phyloP scores from a whole-genome alignment of 1,284 basidiomycete genomes.

The Hemileia vastatrix region DNA sequence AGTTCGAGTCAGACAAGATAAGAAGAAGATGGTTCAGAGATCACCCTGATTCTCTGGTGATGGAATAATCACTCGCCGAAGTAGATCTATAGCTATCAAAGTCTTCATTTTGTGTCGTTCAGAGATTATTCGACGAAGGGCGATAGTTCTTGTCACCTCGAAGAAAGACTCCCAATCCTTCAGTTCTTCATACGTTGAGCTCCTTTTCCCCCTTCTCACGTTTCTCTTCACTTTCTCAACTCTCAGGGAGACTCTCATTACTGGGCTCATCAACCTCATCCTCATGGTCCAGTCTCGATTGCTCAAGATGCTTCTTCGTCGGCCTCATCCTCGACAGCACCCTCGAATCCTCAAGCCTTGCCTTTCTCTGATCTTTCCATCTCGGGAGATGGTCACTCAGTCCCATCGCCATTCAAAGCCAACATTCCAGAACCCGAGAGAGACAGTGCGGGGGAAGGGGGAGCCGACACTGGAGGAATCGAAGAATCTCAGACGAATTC shows the following conservation, averaged over 20 bases:
- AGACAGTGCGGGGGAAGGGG: background rate
- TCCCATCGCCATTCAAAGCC: background rate
- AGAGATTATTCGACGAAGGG: no score
- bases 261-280: conserved; percentile 6
- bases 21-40: no score
- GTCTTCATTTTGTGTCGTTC: no score
- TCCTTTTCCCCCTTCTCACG: no score
- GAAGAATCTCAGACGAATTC: background rate
- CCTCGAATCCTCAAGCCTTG: background rate
- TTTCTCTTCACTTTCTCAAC: no score
- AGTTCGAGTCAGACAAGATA: no score
- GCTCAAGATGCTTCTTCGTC: background rate
- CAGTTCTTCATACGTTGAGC: no score
- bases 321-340: background rate
- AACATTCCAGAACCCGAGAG: background rate
- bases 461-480: background rate
- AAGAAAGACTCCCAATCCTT: no score
- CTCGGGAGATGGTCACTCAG: background rate
- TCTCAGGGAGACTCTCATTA: conserved; percentile 7
- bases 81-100: no score
- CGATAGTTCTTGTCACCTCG: background rate
- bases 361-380: background rate
- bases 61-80: no score
- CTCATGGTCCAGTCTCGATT: background rate
- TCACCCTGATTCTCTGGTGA: no score